Evolutionary conservation across 2,329 filamentous ascomycete genomes (phyloP), one percentile per base, ranked within the genome.

Genomic region (Trichoderma koningiopsis): DNA sequence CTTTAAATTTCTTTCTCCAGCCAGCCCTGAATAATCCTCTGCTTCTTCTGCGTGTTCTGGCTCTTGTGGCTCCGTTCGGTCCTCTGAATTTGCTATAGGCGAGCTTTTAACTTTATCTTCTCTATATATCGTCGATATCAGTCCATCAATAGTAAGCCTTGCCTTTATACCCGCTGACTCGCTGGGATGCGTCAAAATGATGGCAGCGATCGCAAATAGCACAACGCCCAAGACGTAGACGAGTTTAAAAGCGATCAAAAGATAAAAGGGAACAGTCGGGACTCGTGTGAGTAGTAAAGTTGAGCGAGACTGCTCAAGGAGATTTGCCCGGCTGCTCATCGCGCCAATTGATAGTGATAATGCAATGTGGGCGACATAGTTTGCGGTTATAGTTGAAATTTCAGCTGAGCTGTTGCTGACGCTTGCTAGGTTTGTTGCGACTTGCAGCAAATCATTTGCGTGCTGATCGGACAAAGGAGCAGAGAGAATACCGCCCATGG

Each of bases 401-500:
- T 61, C 59, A 5, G 40, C 27, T 4, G 59, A 61, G 40, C 19
- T 61, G 4, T 61, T 61, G 40, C 59, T 40, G 29, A 31, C 27
- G 16, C 59, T 40, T 40, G 59, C 59, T 4, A 61, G 27, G 27
- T 33, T 49, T 1, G 40, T 43, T n/a, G 40, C 27, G 19, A 27
- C n/a, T 19, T 61, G 59, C 29, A 61, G 4, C 19, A 43, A 11
- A n/a, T 24, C 40, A 29, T 33, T 31, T 24, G 27, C 59, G 8
- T 29, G 27, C 5, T 27, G 27, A n/a, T 5, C 47, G 3, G 24
- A 14, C 16, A 61, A 33, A 7, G 59, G 40, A n/a, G 40, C 40
- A n/a, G 59, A 61, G 6, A 61, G n/a, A 13, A 61, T 47, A 22
- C 59, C 59, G n/a, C 59, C 59, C 13, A 61, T 29, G 29, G 59